These are phyloP conservation scores for Coniochaeta ligniaria DNA, from an alignment of 2,329 filamentous ascomycete genomes.

Conservation along the genomic window DNA sequence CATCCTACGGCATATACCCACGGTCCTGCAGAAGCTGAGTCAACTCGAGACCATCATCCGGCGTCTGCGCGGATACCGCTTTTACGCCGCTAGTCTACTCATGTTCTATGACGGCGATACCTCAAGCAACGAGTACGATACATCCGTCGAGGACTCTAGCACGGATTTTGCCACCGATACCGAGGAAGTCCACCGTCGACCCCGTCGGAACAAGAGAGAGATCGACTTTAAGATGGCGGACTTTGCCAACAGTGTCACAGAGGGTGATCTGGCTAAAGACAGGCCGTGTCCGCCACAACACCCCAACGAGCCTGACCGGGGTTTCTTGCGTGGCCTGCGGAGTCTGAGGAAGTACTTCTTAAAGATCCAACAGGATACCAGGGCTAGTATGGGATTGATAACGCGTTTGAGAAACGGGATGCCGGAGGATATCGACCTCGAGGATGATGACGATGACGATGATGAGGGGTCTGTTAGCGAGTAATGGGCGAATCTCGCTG, in stretches of 20 bases:
- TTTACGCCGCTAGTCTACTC: slow-evolving; percentile 90
- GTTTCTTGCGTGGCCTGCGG: slow-evolving; percentile 79
- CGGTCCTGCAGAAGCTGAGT: slow-evolving; percentile 75
- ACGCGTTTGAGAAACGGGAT: slow-evolving; percentile 8
- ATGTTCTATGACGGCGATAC: slow-evolving; percentile 93
- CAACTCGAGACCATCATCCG: slow-evolving; percentile 78
- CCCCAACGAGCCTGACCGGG: slow-evolving; percentile 73
- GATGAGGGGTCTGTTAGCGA: slow-evolving; percentile 22
- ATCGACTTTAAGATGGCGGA: slow-evolving; percentile 97
- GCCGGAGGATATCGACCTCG: slow-evolving; percentile 6
- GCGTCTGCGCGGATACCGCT: slow-evolving; percentile 75
- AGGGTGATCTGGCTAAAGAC: slow-evolving; percentile 58
- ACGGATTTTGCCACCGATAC: slow-evolving; percentile 53
- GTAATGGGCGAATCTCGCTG: slow-evolving; percentile 7
- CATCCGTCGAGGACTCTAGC: slow-evolving; percentile 47
- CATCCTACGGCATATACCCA: slow-evolving; percentile 79
- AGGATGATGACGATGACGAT: slow-evolving; percentile 14
- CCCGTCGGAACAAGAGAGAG: slow-evolving; percentile 44
- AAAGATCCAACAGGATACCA: slow-evolving; percentile 74
- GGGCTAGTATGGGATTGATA: slow-evolving; percentile 40
- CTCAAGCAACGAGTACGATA: slow-evolving; percentile 44
- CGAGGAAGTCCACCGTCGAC: slow-evolving; percentile 39
- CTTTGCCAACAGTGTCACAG: slow-evolving; percentile 95
- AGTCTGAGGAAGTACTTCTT: slow-evolving; percentile 79
- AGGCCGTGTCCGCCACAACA: slow-evolving; percentile 73